Conservation (phyloP, 2,329 filamentous ascomycete species). For the Helotiales sp. region DNA sequence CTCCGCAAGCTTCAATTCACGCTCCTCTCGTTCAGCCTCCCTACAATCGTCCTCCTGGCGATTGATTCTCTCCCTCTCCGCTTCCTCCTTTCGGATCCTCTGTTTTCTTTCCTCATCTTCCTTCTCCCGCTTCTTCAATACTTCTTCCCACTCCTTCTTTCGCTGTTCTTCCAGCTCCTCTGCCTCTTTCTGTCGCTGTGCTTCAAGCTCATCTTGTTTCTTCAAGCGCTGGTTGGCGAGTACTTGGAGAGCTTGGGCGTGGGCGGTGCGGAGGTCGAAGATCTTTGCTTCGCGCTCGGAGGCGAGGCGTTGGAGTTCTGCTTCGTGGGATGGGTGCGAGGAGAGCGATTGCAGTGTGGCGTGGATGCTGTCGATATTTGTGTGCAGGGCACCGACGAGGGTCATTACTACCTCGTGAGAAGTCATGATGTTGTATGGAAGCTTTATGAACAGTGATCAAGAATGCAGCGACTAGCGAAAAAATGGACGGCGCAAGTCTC, state of each 20-base stretch:
- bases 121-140: conserved; percentile 23
- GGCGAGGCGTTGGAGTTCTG: conserved; percentile 34
- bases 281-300: conserved; percentile 34
- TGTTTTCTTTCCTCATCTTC: conserved; percentile 32
- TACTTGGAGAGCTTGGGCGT: conserved; percentile 31
- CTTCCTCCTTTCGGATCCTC: conserved; percentile 24
- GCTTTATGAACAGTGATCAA: not conserved
- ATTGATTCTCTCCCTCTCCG: conserved; percentile 21
- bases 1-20: conserved; percentile 28
- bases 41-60: conserved; percentile 33
- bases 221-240: conserved; percentile 28
- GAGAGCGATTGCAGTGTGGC: conserved; percentile 32
- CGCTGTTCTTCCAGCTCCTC: conserved; percentile 25
- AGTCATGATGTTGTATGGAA: not conserved
- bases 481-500: not conserved
- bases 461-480: not conserved
- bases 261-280: conserved; percentile 26
- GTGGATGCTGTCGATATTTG: conserved; percentile 40
- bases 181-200: conserved; percentile 27
- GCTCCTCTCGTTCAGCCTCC: conserved; percentile 28
- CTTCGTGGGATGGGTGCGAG: conserved; percentile 35
- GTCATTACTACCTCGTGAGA: conserved; percentile 27
- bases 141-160: conserved; percentile 29
- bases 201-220: conserved; percentile 32
- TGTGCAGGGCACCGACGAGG: conserved; percentile 37